These are phyloP conservation scores for Teunomyces aglyptinius DNA, from an alignment of 805 yeast genomes.

Conservation along the genomic window DNA sequence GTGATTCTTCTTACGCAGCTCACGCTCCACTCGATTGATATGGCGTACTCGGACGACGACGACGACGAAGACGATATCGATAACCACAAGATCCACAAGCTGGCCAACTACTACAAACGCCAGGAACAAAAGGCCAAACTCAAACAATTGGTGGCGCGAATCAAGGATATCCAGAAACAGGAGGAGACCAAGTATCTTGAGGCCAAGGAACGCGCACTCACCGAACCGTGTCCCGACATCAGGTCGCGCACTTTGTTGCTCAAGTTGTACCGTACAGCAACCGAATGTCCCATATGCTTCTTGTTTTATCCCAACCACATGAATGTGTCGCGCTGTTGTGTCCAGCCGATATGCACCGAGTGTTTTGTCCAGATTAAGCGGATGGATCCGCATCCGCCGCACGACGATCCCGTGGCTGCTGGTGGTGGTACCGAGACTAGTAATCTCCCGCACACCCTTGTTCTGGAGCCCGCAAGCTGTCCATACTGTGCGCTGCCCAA, in stretches of 20 bases:
- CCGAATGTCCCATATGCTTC: conserved; percentile 95
- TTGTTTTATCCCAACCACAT: conserved; percentile 75
- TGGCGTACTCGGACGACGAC: conserved; percentile 44
- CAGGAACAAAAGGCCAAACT: conserved; percentile 48
- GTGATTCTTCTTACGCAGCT: conserved; percentile 45
- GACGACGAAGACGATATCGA: conserved; percentile 57
- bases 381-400: conserved; percentile 90
- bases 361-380: conserved; percentile 96
- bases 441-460: conserved; percentile 55
- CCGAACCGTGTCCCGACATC: conserved; percentile 18
- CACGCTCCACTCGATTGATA: conserved; percentile 56
- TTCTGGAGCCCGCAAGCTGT: conserved; percentile 86
- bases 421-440: background rate
- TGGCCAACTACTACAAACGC: conserved; percentile 45
- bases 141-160: conserved; percentile 33
- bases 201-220: conserved; percentile 14
- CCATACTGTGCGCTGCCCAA: conserved; percentile 90
- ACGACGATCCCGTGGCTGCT: conserved; percentile 47
- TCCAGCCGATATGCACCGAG: conserved; percentile 91
- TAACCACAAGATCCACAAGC: conserved; percentile 56
- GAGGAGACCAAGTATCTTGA: conserved; percentile 36
- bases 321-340: conserved; percentile 83
- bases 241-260: conserved; percentile 49
- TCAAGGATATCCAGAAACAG: conserved; percentile 29
- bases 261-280: conserved; percentile 60